Evolutionary conservation across 805 yeast genomes (phyloP).

Genomic region (Lipomyces lipofer): DNA sequence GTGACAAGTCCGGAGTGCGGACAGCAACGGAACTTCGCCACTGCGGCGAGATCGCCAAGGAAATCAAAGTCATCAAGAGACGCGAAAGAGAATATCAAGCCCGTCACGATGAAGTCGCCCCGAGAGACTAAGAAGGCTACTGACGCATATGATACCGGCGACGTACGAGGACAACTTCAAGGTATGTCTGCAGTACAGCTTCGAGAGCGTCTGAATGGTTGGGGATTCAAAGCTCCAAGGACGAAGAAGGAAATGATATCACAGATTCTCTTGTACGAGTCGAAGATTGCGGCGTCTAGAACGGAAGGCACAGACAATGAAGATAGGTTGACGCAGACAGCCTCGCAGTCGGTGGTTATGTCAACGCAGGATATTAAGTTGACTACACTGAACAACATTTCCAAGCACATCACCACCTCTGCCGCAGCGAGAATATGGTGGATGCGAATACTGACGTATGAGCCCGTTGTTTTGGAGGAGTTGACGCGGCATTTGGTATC

Average conservation of each 20-base stretch:
- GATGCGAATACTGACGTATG: constrained; percentile 24
- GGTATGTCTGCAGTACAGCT: constrained; percentile 16
- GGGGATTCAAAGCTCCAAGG: constrained; percentile 28
- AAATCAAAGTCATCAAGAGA: background rate
- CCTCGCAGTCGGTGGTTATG: background rate
- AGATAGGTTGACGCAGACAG: background rate
- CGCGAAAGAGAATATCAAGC: background rate
- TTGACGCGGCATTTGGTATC: constrained; percentile 14
- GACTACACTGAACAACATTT: constrained; percentile 10
- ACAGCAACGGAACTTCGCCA: background rate
- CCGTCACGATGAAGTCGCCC: no score
- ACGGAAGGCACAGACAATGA: background rate
- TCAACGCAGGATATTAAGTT: constrained; percentile 9
- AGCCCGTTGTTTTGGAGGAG: constrained; percentile 27
- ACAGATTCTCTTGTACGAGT: constrained; percentile 8
- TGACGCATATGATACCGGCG: background rate
- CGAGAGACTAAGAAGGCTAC: background rate
- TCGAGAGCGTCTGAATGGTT: constrained; percentile 9
- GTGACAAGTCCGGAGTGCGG: background rate
- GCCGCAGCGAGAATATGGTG: constrained; percentile 24
- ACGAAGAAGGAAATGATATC: constrained; percentile 17
- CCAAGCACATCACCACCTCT: constrained; percentile 4
- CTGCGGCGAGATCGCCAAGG: background rate
- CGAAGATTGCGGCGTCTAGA: background rate
- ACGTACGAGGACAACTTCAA: background rate